phyloP scores from a whole-genome alignment of 2,329 filamentous ascomycete genomes.

The Alternaria sp. region DNA sequence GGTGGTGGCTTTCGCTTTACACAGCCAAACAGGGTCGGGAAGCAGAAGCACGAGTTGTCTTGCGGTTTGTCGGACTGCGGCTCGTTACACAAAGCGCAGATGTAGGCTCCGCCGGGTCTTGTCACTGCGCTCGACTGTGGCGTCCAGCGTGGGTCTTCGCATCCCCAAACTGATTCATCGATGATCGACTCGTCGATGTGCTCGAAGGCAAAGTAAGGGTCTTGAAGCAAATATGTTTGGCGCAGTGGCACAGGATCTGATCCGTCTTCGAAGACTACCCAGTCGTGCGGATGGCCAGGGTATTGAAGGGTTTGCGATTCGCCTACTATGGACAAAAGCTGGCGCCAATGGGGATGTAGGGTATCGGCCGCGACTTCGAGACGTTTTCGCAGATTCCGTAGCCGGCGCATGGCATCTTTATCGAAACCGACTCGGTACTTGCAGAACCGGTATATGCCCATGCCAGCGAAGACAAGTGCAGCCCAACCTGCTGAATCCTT shows the following conservation, averaged over 20 bases:
- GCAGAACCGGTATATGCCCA: conserved; percentile 67
- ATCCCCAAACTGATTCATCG: conserved; percentile 57
- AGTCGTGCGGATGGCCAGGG: conserved; percentile 59
- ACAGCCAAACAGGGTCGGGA: conserved; percentile 60
- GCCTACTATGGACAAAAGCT: conserved; percentile 57
- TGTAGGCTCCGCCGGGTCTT: conserved; percentile 37
- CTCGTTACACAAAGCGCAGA: conserved; percentile 56
- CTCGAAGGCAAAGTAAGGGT: conserved; percentile 56
- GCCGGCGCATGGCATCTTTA: conserved; percentile 57
- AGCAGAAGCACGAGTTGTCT: conserved; percentile 60
- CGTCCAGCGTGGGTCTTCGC: conserved; percentile 57
- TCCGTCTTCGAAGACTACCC: conserved; percentile 57
- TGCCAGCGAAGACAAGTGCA: conserved; percentile 63
- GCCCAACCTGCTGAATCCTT: conserved; percentile 64
- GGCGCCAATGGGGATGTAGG: conserved; percentile 60
- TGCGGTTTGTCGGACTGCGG: conserved; percentile 59
- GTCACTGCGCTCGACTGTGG: conserved; percentile 38
- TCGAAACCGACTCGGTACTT: conserved; percentile 65
- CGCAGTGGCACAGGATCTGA: conserved; percentile 53
- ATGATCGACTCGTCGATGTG: conserved; percentile 60
- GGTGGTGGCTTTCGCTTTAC: conserved; percentile 50
- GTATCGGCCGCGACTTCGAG: conserved; percentile 63
- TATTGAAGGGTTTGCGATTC: conserved; percentile 52
- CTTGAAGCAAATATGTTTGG: conserved; percentile 57
- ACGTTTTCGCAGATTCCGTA: conserved; percentile 54